Conservation (phyloP, 2,329 filamentous ascomycete species). For the Calonectria montana region DNA sequence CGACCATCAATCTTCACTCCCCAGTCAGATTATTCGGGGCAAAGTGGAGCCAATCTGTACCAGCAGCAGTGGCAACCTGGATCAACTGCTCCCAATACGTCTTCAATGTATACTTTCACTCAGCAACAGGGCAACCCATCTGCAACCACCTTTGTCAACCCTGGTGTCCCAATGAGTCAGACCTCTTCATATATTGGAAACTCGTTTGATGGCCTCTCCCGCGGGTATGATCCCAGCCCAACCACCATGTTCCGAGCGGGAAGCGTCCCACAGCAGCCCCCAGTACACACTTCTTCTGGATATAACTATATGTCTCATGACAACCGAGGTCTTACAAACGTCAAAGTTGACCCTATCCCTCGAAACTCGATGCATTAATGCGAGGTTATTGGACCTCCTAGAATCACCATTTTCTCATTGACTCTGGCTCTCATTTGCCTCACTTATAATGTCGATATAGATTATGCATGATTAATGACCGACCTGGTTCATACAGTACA, state of each 20-base stretch:
- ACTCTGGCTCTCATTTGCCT: constrained; percentile 22
- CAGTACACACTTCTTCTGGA: constrained; percentile 45
- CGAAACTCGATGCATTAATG: constrained; percentile 44
- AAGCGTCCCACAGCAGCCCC: constrained; percentile 42
- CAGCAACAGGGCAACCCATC: constrained; percentile 50
- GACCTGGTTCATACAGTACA: constrained; percentile 47
- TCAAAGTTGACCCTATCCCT: constrained; percentile 45
- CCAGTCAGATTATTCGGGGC: constrained; percentile 55
- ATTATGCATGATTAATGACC: constrained; percentile 34
- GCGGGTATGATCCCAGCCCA: constrained; percentile 48
- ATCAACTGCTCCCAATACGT: constrained; percentile 54
- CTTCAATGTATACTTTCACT: constrained; percentile 60
- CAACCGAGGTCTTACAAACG: constrained; percentile 44
- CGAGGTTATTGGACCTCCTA: background rate
- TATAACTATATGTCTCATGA: constrained; percentile 52
- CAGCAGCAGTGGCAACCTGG: constrained; percentile 57
- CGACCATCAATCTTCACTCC: constrained; percentile 57
- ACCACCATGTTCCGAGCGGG: constrained; percentile 48
- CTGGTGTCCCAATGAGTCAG: constrained; percentile 47
- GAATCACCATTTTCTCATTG: constrained; percentile 8
- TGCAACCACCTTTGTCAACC: constrained; percentile 46
- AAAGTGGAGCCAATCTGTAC: constrained; percentile 54
- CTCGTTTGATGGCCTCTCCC: constrained; percentile 50
- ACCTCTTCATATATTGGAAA: constrained; percentile 48
- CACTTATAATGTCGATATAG: constrained; percentile 32